These are phyloP conservation scores for Trichoderma gracile DNA, from an alignment of 2,329 filamentous ascomycete species.

Conservation along the genomic window DNA sequence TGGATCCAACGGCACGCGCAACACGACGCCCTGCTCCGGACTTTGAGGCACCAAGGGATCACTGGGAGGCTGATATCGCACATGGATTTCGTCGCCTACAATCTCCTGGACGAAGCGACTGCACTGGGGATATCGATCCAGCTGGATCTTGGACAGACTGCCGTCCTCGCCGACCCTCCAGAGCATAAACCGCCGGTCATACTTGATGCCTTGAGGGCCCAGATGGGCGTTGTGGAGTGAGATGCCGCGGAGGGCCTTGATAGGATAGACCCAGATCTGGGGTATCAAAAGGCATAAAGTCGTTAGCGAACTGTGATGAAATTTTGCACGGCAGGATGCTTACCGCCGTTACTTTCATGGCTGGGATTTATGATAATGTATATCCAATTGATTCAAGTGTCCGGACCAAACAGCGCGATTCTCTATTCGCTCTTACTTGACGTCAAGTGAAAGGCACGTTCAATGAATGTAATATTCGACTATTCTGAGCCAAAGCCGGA, in stretches of 20 bases:
- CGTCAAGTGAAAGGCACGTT: neutral
- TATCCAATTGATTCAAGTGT: neutral
- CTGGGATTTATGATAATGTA: too few species aligned
- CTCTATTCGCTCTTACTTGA: neutral
- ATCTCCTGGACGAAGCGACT: constrained; percentile 65
- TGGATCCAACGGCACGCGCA: constrained; percentile 61
- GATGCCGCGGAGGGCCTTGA: constrained; percentile 69
- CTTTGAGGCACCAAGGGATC: constrained; percentile 43
- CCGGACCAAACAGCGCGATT: neutral
- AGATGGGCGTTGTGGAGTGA: constrained; percentile 55
- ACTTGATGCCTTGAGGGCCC: constrained; percentile 60
- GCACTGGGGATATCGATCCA: constrained; percentile 59
- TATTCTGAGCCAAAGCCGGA: neutral
- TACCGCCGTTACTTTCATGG: constrained; percentile 40
- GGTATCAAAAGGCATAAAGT: neutral
- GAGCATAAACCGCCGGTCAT: constrained; percentile 73
- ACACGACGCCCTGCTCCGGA: constrained; percentile 39
- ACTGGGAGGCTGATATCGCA: constrained; percentile 46
- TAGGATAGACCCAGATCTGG: constrained; percentile 68
- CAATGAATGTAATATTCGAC: neutral
- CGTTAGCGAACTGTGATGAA: neutral
- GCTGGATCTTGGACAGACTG: constrained; percentile 58
- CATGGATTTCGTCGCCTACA: constrained; percentile 41
- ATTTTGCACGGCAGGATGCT: neutral
- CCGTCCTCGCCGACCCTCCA: constrained; percentile 51